Conservation (phyloP, 1,284 basidiomycete species). For the Heterobasidion occidentale region DNA sequence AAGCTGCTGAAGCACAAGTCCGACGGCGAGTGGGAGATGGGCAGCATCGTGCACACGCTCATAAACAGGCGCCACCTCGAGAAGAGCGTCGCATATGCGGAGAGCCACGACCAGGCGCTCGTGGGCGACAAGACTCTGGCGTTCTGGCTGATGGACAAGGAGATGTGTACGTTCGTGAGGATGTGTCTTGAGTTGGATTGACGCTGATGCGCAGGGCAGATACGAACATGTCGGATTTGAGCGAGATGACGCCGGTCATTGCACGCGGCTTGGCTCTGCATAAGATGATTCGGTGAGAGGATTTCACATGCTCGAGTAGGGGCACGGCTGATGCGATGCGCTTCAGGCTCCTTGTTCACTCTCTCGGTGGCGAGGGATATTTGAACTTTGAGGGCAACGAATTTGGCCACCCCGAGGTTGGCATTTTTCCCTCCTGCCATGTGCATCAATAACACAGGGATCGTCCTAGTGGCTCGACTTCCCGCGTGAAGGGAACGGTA, state of each 20-base stretch:
- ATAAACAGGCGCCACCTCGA: constrained; percentile 87
- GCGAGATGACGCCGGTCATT: constrained; percentile 81
- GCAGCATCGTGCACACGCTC: constrained; percentile 82
- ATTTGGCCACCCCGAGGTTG: constrained; percentile 92
- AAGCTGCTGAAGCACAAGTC: constrained; percentile 91
- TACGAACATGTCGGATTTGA: constrained; percentile 92
- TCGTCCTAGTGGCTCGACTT: constrained; percentile 91
- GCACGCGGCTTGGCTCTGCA: constrained; percentile 88
- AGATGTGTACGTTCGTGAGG: constrained; percentile 74
- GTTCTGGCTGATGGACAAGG: constrained; percentile 99
- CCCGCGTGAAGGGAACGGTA: constrained; percentile 89
- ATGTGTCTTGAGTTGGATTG: not conserved
- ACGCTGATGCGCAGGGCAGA: constrained; percentile 46
- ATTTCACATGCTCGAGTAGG: too few species aligned
- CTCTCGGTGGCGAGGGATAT: constrained; percentile 94
- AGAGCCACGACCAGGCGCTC: constrained; percentile 96
- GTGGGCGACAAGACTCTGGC: constrained; percentile 98
- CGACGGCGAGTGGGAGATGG: constrained; percentile 89
- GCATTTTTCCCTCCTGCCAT: constrained; percentile 9
- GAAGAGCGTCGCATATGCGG: constrained; percentile 91
- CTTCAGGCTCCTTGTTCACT: constrained; percentile 77
- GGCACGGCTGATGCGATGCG: constrained; percentile 1
- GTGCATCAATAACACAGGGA: constrained; percentile 1
- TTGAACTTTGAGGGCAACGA: constrained; percentile 98
- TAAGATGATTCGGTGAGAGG: constrained; percentile 89